Evolutionary conservation across 2,329 filamentous ascomycete genomes (phyloP).

Genomic region (Didymella segeticola): DNA sequence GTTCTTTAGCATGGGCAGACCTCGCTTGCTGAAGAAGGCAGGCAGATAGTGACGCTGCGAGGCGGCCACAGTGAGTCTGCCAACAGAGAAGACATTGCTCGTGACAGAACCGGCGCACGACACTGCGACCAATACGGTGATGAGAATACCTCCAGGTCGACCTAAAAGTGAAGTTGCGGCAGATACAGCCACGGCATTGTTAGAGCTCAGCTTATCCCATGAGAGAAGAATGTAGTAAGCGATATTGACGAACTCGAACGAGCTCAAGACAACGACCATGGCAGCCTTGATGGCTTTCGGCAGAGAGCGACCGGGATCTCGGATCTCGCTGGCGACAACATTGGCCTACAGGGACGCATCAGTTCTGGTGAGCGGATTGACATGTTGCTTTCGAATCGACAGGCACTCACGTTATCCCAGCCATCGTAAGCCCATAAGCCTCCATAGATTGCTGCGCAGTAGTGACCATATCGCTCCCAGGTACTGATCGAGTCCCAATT

Average conservation of each 20-base stretch:
- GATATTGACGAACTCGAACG: constrained; percentile 66
- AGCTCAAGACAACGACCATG: constrained; percentile 65
- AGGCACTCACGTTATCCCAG: constrained; percentile 66
- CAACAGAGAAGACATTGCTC: constrained; percentile 68
- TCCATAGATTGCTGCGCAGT: constrained; percentile 66
- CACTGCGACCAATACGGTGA: constrained; percentile 64
- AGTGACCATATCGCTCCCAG: constrained; percentile 68
- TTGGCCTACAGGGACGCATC: constrained; percentile 38
- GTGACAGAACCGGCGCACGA: constrained; percentile 68
- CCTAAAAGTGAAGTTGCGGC: constrained; percentile 60
- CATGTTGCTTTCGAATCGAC: not conserved
- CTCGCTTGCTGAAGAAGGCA: constrained; percentile 39
- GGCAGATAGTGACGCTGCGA: constrained; percentile 47
- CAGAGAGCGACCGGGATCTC: constrained; percentile 50
- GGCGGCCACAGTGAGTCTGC: constrained; percentile 67
- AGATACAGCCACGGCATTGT: constrained; percentile 68
- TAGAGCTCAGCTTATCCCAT: constrained; percentile 64
- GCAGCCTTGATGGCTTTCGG: constrained; percentile 68
- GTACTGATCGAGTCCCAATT: constrained; percentile 51
- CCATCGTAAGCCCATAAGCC: constrained; percentile 71
- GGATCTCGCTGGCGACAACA: constrained; percentile 48
- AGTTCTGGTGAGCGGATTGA: not conserved
- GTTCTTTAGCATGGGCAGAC: constrained; percentile 25
- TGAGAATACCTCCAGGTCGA: constrained; percentile 58
- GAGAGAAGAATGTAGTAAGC: constrained; percentile 69